Conservation (phyloP, 345 rosid species). For the Linum tenue region DNA sequence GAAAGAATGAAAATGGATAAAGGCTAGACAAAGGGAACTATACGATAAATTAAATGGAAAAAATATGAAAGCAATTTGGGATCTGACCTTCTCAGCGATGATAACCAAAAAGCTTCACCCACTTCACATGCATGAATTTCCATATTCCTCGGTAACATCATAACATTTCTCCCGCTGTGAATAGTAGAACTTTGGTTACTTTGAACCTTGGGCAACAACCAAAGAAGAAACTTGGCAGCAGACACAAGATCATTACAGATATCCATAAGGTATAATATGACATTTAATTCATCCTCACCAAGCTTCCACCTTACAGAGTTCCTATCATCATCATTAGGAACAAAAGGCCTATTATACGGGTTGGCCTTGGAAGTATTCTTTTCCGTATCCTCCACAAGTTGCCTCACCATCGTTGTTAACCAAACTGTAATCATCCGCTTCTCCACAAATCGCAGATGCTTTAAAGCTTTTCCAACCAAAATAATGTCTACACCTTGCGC, state of each 20-base stretch:
- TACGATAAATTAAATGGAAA: neutral
- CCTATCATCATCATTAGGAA: conserved; percentile 19
- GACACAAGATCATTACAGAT: conserved; percentile 23
- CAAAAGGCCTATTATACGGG: conserved; percentile 46
- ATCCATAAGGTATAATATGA: conserved; percentile 2
- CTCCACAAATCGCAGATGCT: conserved; percentile 1
- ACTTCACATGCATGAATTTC: conserved; percentile 30
- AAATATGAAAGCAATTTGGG: neutral
- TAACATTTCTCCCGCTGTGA: conserved; percentile 65
- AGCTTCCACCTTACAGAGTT: conserved; percentile 2
- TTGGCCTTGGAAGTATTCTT: conserved; percentile 50
- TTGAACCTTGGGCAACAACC: conserved; percentile 71
- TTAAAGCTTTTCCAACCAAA: conserved; percentile 1
- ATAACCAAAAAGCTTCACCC: conserved; percentile 8
- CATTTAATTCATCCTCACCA: conserved; percentile 4
- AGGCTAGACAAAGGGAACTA: neutral
- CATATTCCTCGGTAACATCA: conserved; percentile 43
- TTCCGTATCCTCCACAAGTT: conserved; percentile 19
- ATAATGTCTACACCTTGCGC: conserved; percentile 17
- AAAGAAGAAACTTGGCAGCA: conserved; percentile 68
- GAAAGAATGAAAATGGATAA: neutral
- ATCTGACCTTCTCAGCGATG: conserved; percentile 3
- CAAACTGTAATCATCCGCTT: conserved; percentile 3
- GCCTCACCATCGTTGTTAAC: neutral
- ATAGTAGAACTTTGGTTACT: conserved; percentile 12